Base-by-base conservation (phyloP, 768 basidiomycete species). In the Hemileccinum rubropunctum region DNA sequence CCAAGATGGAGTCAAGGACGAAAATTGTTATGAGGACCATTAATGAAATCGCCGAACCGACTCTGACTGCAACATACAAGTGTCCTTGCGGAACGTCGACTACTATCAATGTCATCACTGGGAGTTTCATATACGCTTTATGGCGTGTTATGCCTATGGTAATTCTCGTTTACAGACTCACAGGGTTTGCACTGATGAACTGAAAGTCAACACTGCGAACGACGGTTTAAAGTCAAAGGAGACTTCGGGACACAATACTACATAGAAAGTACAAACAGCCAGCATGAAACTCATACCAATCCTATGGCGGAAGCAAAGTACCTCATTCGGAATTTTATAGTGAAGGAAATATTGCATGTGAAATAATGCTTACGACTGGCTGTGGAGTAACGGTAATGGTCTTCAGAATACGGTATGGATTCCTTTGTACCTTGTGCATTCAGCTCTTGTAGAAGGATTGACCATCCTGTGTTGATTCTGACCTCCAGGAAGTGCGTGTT, bases 241-340 rank as follows among this genome's bases (percentile, higher is more conserved):
- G 2, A 38, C 10, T 17, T 17, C 17, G 10, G 14, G 26, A 10
- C 3, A 13, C n/a, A 3, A 17, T 6, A 5, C 10, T n/a, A 17
- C 35, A 18, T 8, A 30, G 28, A 30, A 8, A 30, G 9, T 12
- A 30, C 28, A 23, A 6, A 23, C 3, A 23, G 23, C 23, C 23
- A 23, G 23, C 23, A 23, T 6, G 23, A 23, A 3, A 23, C 23
- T 3, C 6, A 6, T 23, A 6, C 23, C 14, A 13, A 13, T 1
- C 33, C 6, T 1, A 3, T 2, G 0, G 20, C 12, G n/a, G 41
- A 54, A 15, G 27, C 33, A 27, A 40, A 20, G 6, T 6, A 32
- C 20, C 53, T 54, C 12, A 36, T 54, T 47, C 45, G 42, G 1
- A 47, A 47, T 10, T 44, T 54, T 18, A 2, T 53, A 3, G 41